Conservation (phyloP, 2,329 filamentous ascomycete species). For the Huntiella moniliformis region DNA sequence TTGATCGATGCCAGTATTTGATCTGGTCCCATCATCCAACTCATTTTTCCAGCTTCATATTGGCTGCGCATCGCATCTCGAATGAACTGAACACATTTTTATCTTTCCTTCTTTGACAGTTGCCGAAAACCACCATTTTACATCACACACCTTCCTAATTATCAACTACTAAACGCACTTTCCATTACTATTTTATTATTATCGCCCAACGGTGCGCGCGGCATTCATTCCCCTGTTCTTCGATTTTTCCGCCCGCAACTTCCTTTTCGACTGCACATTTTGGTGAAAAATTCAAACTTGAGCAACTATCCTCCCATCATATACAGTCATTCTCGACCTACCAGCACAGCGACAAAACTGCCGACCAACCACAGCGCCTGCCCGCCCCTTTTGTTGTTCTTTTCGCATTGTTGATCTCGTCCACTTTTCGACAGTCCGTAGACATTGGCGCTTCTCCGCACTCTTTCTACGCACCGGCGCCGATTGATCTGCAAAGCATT, state of each 20-base stretch:
- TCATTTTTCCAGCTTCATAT: too few relatives aligned
- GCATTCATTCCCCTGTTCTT: background rate
- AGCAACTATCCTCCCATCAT: background rate
- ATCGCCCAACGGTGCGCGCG: too few relatives aligned
- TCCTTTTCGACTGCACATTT: background rate
- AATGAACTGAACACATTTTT: background rate
- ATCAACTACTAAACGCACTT: too few relatives aligned
- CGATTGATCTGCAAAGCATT: constrained; percentile 7
- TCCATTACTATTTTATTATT: too few relatives aligned
- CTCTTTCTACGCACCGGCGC: constrained; percentile 3
- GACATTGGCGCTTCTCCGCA: background rate
- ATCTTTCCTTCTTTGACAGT: background rate
- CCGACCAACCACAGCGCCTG: background rate
- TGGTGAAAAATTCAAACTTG: background rate
- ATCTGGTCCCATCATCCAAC: too few relatives aligned
- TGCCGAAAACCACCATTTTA: background rate
- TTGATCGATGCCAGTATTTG: too few relatives aligned
- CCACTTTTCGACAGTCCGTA: too few relatives aligned
- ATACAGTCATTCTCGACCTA: too few relatives aligned
- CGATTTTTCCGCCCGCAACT: background rate
- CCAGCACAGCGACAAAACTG: too few relatives aligned
- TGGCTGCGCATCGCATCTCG: too few relatives aligned
- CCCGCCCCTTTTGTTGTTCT: background rate
- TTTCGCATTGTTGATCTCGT: background rate
- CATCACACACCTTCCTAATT: background rate